A percentile compares a stretch with the other conserved stretches of the same genome.
phyloP scores from a whole-genome alignment of 495 filamentous ascomycete genomes.

The Cryomyces antarcticus region DNA sequence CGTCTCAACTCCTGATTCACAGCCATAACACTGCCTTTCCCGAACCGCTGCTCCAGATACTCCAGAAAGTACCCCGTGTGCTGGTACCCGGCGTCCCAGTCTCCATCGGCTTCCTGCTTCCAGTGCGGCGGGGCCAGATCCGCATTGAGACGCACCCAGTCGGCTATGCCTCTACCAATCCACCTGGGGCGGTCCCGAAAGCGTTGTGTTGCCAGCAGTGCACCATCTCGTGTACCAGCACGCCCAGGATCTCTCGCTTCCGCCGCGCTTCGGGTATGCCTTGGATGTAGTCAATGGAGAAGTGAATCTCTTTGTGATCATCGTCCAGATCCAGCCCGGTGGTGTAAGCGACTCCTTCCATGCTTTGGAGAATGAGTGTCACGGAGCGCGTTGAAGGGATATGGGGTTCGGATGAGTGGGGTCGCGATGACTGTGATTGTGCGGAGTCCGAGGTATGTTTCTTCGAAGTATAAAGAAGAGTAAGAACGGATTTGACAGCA shows the following conservation, averaged over 20 bases:
- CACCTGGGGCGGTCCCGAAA: slow-evolving; percentile 42
- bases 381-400: slow-evolving; percentile 49
- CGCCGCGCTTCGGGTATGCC: slow-evolving; percentile 16
- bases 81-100: slow-evolving; percentile 88
- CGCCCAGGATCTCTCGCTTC: slow-evolving; percentile 52
- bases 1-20: slow-evolving; percentile 52
- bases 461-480: slow-evolving; percentile 33
- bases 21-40: slow-evolving; percentile 45
- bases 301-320: slow-evolving; percentile 90
- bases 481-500: slow-evolving; percentile 44
- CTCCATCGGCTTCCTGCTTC: slow-evolving; percentile 35
- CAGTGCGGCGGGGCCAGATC: slow-evolving; percentile 68
- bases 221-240: slow-evolving; percentile 81
- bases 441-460: slow-evolving; percentile 11
- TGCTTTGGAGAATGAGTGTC: slow-evolving; percentile 65
- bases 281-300: slow-evolving; percentile 58
- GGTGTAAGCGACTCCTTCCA: slow-evolving; percentile 77
- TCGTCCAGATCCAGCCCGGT: slow-evolving; percentile 60
- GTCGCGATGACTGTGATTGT: slow-evolving; percentile 7
- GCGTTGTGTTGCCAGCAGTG: slow-evolving; percentile 85
- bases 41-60: slow-evolving; percentile 44
- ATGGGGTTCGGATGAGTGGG: neutral
- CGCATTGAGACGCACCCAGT: slow-evolving; percentile 70
- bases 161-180: slow-evolving; percentile 79
- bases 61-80: slow-evolving; percentile 82